Percentiles rank a stretch among this genome's conserved stretches.
Evolutionary conservation across 768 basidiomycete species (phyloP).

Genomic region (Tephrocybe sp.): DNA sequence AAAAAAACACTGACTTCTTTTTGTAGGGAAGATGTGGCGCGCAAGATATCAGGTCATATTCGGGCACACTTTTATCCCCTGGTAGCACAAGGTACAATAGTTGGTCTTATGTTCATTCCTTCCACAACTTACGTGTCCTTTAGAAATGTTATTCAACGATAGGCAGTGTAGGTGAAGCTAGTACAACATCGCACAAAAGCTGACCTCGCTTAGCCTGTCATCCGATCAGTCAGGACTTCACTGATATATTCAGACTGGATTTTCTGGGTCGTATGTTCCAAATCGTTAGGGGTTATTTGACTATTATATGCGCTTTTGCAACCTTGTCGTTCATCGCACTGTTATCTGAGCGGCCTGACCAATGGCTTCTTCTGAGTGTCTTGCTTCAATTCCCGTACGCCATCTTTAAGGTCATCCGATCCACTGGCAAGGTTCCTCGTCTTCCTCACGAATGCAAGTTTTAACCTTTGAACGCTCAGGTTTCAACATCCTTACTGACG

Average conservation of each 20-base stretch:
- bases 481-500: constrained; percentile 37
- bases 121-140: not conserved
- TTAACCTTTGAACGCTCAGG: constrained; percentile 20
- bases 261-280: not conserved
- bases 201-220: constrained; percentile 20
- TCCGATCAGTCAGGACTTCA: constrained; percentile 2
- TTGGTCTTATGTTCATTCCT: not conserved
- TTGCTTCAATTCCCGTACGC: constrained; percentile 32
- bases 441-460: not conserved
- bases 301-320: not conserved
- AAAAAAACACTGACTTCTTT: not conserved
- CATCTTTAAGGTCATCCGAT: not conserved
- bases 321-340: not conserved
- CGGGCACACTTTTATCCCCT: constrained; percentile 37
- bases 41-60: constrained; percentile 26
- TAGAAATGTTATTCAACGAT: not conserved
- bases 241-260: not conserved
- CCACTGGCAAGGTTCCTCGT: not conserved
- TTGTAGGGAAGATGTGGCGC: constrained; percentile 15
- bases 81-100: constrained; percentile 33
- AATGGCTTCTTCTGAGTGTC: constrained; percentile 23
- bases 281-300: not conserved
- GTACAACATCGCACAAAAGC: not conserved
- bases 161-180: constrained; percentile 10
- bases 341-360: constrained; percentile 17